Evolutionary conservation across 352 stramenopile species (phyloP), one percentile per base, ranked within the genome.

Genomic region (Phytophthora brassicae): DNA sequence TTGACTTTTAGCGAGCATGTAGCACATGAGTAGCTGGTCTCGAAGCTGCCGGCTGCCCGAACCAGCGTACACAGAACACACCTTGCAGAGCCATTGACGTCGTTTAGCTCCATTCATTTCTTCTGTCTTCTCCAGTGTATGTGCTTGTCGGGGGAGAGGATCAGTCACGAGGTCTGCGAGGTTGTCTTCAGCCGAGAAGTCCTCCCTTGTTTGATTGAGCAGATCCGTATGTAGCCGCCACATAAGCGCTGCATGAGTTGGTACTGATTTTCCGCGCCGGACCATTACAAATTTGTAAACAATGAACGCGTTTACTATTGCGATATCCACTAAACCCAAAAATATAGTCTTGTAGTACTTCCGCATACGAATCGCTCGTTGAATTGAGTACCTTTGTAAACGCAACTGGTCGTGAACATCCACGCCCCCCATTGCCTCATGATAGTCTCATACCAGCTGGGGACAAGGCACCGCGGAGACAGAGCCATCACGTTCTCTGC

Each of bases 11-110:
- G 19, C 0, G 39, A 57, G 53, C 60, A 74, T 1, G 23, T 17
- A 1, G 11, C 3, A 29, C 60, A 70, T 35, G 48, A 68, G 47
- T 56, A 68, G 16, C 42, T 60, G 0, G 42, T 68, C 53, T 74
- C 66, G 26, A 33, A 60, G 54, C 64, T 72, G 8, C 49, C n/a
- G 23, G 8, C 44, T 31, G 26, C 54, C 45, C 6, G 31, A 7
- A 16, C 31, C 31, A 36, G 31, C 31, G 31, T 36, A 36, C 8
- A 13, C 31, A 7, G 4, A 36, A 8, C 31, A 70, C 1, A 72
- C 64, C 19, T 72, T 68, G 19, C 57, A 64, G 3, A 36, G 31
- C 31, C 31, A 68, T 17, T 70, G 66, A 7, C 31, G 31, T 8
- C 31, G 6, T 13, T 36, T 36, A 7, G 16, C 11, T 16, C 31